Conservation (phyloP, 2,329 filamentous ascomycete genomes). For the Ophiostoma triangulosporum region DNA sequence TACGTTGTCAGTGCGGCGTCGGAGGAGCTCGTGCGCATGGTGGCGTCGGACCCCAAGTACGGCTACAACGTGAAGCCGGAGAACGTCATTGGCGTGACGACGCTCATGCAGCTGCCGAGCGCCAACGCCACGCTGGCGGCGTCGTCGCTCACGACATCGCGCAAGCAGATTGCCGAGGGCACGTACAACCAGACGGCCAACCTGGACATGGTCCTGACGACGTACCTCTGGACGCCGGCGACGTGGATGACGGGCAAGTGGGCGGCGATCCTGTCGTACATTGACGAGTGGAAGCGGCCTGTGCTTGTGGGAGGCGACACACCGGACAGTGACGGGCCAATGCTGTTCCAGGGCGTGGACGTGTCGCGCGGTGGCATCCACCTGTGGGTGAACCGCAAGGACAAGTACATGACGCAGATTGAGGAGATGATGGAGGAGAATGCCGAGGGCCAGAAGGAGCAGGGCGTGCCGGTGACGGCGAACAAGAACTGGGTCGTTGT, state of each 20-base stretch:
- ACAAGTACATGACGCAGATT: neutral
- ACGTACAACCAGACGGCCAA: neutral
- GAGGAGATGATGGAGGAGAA: neutral
- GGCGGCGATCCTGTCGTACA: neutral
- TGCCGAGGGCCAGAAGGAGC: neutral
- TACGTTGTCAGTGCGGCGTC: neutral
- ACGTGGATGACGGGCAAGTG: neutral
- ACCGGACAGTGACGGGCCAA: neutral
- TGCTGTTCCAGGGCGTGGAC: neutral
- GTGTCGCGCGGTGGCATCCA: neutral
- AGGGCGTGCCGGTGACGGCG: neutral
- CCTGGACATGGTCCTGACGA: neutral
- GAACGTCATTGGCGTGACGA: neutral
- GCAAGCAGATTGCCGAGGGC: constrained; percentile 1
- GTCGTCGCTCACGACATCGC: neutral
- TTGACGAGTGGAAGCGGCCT: neutral
- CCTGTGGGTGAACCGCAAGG: neutral
- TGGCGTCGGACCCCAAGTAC: neutral
- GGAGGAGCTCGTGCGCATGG: neutral
- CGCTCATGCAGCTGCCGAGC: neutral
- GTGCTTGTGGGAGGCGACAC: neutral
- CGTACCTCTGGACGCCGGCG: neutral
- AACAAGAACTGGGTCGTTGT: neutral
- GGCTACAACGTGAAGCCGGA: neutral
- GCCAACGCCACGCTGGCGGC: neutral